These are phyloP conservation scores for Pinus albicaulis DNA, from an alignment of 75 land plant genomes.

Conservation along the genomic window DNA sequence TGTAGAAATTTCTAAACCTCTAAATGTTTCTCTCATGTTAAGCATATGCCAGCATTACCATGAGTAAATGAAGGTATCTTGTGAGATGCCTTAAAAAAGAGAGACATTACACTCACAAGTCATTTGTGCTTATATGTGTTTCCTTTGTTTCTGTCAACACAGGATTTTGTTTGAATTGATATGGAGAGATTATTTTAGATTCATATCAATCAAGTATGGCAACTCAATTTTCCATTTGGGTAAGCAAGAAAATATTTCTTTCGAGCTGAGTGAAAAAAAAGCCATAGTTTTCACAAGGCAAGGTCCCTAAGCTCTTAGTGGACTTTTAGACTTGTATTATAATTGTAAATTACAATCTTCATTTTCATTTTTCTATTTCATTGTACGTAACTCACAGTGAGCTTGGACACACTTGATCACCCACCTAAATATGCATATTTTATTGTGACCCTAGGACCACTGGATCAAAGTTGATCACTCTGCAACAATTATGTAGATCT, in stretches of 20 bases:
- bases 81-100: neutral
- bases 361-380: too few relatives aligned
- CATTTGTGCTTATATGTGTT: neutral
- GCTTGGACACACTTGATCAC: too few relatives aligned
- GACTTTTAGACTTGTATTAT: too few relatives aligned
- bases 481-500: too few relatives aligned
- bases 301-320: too few relatives aligned
- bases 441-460: too few relatives aligned
- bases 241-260: constrained; percentile 11
- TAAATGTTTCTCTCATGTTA: neutral
- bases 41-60: neutral
- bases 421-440: too few relatives aligned
- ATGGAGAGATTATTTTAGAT: constrained; percentile 99
- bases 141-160: constrained; percentile 8
- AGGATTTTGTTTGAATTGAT: constrained; percentile 98
- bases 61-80: neutral
- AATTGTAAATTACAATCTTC: too few relatives aligned
- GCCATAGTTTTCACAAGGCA: too few relatives aligned
- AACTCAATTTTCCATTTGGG: constrained; percentile 91
- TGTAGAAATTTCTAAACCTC: neutral
- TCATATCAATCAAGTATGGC: constrained; percentile 89
- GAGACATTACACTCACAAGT: neutral
- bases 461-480: too few relatives aligned
- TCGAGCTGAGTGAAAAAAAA: neutral
- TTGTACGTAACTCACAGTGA: too few relatives aligned